A percentile compares a stretch with the other conserved stretches of the same genome.
These are phyloP conservation scores for Coemansia reversa DNA, from an alignment of 192 early-diverging fungal genomes.

Conservation along the genomic window DNA sequence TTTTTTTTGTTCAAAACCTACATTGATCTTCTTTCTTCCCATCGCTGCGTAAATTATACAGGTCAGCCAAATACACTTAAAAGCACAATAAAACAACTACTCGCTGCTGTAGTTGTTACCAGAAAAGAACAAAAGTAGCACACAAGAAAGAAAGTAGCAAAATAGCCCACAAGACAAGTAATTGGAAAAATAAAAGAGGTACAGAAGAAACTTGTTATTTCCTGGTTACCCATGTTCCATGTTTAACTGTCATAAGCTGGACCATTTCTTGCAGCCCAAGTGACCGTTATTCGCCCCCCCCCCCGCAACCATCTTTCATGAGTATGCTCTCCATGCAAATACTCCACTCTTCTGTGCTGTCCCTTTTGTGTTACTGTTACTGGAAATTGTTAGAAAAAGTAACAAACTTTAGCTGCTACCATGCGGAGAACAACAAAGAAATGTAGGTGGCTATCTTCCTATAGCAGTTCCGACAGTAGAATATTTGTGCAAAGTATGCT, in stretches of 20 bases:
- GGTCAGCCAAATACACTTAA: background rate
- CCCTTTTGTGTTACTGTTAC: background rate
- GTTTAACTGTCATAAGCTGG: background rate
- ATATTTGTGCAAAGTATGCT: background rate
- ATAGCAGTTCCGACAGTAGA: background rate
- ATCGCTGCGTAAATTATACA: conserved; percentile 10
- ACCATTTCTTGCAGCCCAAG: background rate
- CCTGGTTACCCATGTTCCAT: background rate
- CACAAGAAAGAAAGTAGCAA: background rate
- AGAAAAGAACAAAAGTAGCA: background rate
- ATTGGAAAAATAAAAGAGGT: background rate
- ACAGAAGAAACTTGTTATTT: background rate
- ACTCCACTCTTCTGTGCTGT: background rate
- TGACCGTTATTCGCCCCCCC: background rate
- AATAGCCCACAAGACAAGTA: background rate
- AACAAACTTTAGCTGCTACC: background rate
- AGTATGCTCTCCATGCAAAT: background rate
- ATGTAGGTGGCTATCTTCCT: background rate
- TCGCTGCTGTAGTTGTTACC: background rate
- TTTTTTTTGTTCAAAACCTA: conserved; percentile 9
- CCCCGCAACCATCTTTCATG: background rate
- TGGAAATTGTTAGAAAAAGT: background rate
- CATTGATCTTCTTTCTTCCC: conserved; percentile 58
- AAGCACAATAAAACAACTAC: background rate
- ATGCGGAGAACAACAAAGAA: background rate